Base-by-base conservation (phyloP, 2,329 filamentous ascomycete genomes). In the Diaporthe nobilis region DNA sequence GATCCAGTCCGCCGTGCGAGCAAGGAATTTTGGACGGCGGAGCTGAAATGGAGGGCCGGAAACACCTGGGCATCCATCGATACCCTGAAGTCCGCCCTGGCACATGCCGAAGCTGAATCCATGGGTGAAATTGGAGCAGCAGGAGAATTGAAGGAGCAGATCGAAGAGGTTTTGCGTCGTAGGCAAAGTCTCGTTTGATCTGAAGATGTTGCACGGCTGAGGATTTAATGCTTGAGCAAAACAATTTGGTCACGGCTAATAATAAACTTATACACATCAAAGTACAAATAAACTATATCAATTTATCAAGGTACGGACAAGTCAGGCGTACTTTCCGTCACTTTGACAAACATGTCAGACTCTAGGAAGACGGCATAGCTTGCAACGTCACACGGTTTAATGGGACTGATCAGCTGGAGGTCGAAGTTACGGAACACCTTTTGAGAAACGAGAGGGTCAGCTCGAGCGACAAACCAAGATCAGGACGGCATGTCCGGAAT, bases 401-500 rank as follows among this genome's bases (percentile, higher is more conserved):
- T 0, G 86, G 88, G 42, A 88, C 77, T 6, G 87, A 78, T 1
- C 82, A 73, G 44, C 58, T 73, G 71, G 12, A 73, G 61, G n/a
- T 73, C 71, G n/a, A 73, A 73, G 44, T 67, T 51, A 9, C 71
- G 55, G 39, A 67, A 67, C 5, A 73, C 22, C 71, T 73, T 20
- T 31, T 49, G n/a, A 13, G 20, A 28, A 44, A 39, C 57, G 53
- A 20, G 1, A 37, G 7, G 42, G n/a, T 42, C 2, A 72, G 68
- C 42, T 9, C 20, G 79, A 72, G 85, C 86, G 22, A 88, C 13
- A 22, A 44, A 13, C 8, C 55, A 82, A 0, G 86, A 44, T 0
- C 85, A 84, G 2, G 85, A 81, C 17, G 83, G 83, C 57, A 88
- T 74, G 6, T n/a, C 4, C 58, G n/a, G 88, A 76, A 10, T 82